These are phyloP conservation scores for Candida glucosophila DNA, from an alignment of 1,139 yeast genomes.

Conservation along the genomic window DNA sequence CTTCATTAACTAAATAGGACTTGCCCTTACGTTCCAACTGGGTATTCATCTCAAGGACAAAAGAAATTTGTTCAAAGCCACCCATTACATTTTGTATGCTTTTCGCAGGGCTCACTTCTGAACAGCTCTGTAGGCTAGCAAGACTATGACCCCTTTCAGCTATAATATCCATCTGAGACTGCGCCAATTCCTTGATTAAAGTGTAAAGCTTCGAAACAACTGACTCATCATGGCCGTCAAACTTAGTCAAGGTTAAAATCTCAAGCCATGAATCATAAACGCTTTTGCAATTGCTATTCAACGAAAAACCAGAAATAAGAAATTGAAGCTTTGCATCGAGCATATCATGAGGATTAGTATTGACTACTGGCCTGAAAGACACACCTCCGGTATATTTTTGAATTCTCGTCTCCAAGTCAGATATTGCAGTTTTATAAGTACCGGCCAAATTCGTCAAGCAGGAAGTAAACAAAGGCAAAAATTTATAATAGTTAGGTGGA, in stretches of 20 bases:
- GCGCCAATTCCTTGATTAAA: constrained; percentile 64
- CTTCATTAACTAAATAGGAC: constrained; percentile 38
- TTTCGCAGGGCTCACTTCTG: constrained; percentile 54
- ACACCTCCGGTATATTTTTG: constrained; percentile 83
- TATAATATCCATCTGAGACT: constrained; percentile 68
- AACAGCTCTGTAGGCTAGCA: constrained; percentile 62
- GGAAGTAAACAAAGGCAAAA: constrained; percentile 67
- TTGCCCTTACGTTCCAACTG: constrained; percentile 45
- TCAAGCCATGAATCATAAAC: constrained; percentile 63
- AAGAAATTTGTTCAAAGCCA: constrained; percentile 72
- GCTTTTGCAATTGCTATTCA: constrained; percentile 54
- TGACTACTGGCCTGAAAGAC: constrained; percentile 47
- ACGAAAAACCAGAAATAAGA: constrained; percentile 59
- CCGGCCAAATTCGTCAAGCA: constrained; percentile 81
- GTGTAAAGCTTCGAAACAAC: constrained; percentile 67
- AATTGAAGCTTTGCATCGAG: constrained; percentile 36
- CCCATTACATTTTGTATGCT: constrained; percentile 53
- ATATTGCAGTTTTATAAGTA: constrained; percentile 59
- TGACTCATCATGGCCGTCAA: constrained; percentile 29
- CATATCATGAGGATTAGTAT: constrained; percentile 47
- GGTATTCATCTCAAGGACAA: constrained; percentile 52
- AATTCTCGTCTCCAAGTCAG: constrained; percentile 78
- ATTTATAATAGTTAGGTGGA: constrained; percentile 57
- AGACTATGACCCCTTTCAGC: constrained; percentile 87
- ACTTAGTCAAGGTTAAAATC: constrained; percentile 61